These are phyloP conservation scores for Globisporangium heterothallicum DNA, from an alignment of 352 stramenopile species.

Conservation along the genomic window DNA sequence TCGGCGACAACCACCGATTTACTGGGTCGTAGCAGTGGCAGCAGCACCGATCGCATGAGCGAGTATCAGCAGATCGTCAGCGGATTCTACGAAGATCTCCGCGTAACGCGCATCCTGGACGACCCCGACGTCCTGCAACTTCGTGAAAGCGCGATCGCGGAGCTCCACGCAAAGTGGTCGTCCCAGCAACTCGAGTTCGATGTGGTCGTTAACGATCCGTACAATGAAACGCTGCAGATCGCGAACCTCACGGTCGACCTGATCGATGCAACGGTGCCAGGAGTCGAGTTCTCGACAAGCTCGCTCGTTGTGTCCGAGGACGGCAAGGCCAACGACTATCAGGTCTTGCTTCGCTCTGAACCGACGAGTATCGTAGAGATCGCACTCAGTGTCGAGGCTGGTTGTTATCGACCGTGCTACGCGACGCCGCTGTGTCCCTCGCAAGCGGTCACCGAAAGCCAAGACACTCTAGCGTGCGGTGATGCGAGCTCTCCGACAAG, in stretches of 20 bases:
- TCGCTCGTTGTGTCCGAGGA: constrained; percentile 62
- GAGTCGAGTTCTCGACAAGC: constrained; percentile 61
- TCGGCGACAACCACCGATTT: constrained; percentile 16
- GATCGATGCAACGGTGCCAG: constrained; percentile 46
- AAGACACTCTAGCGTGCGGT: background rate
- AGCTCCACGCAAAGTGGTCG: constrained; percentile 35
- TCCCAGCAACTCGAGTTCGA: constrained; percentile 19
- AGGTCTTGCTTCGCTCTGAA: constrained; percentile 62
- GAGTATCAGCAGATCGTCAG: constrained; percentile 14
- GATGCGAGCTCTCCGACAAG: constrained; percentile 11
- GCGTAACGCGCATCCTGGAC: constrained; percentile 14
- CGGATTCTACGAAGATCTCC: constrained; percentile 25
- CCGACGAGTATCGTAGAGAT: constrained; percentile 47
- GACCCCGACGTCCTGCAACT: background rate
- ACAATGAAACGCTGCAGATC: constrained; percentile 18
- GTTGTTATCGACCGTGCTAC: constrained; percentile 57
- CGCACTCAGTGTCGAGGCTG: constrained; percentile 32
- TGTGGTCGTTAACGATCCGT: constrained; percentile 22
- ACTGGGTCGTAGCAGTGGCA: background rate
- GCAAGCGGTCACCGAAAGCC: constrained; percentile 9
- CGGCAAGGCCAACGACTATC: constrained; percentile 66
- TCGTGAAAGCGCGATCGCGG: constrained; percentile 19
- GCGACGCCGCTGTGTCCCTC: constrained; percentile 29
- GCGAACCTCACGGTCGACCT: constrained; percentile 22
- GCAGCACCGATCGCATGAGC: constrained; percentile 6